Base-by-base conservation (phyloP, 176 grass and related monocot species). In the Oryza rufipogon region DNA sequence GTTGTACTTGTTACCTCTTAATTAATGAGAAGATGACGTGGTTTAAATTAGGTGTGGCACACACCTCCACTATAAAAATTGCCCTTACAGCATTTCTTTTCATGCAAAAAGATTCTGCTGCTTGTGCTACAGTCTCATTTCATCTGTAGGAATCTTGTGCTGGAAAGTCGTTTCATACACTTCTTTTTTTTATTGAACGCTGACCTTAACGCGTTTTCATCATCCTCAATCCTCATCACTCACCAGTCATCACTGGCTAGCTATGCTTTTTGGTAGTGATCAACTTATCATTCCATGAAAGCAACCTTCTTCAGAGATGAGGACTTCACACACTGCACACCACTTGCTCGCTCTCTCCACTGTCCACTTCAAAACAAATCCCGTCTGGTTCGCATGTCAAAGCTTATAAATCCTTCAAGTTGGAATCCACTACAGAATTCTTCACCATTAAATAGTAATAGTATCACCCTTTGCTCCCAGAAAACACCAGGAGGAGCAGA, bases 231-330 rank as follows among this genome's bases (percentile, higher is more conserved):
- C 46, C 14, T 75, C 3, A 36, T 5, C 34, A 36, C 14, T 75
- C 34, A 36, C 0, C 34, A 36, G 34, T 36, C 23, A 48, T 23
- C 12, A 11, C 66, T 58, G 23, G 9, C 75, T 42, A 42, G 14
- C 47, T 10, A 68, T n/a, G 45, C 49, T 11, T 70, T 70, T 36
- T 76, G 49, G 39, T 41, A 22, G 77, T 76, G 82, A 64, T 20
- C 51, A 81, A n/a, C 76, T 76, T 71, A 76, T 33, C 32, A 81
- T 56, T 86, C 83, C 83, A 86, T 77, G 78, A 82, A 71, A 86
- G 78, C 66, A 11, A 76, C 64, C 22, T 13, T 47, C 49, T 52
- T 73, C 67, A 73, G 78, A 54, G 78, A 81, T 11, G 33, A 45
- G 4, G 78, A 82, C 44, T 66, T 66, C 11, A 75, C 30, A 75